Conservation (phyloP, 768 basidiomycete species). For the Mycena maculata region DNA sequence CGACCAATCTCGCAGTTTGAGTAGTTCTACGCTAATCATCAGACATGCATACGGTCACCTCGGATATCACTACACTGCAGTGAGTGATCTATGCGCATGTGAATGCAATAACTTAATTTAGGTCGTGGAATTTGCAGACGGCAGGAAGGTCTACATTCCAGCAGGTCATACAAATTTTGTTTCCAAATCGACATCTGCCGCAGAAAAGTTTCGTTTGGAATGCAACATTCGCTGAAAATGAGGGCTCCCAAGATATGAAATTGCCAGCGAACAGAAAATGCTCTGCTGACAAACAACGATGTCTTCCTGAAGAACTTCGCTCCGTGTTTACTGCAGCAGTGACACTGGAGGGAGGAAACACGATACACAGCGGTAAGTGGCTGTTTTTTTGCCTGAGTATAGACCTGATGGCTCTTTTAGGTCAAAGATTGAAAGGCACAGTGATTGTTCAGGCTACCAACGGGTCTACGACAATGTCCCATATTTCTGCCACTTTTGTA, state of each 20-base stretch:
- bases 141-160: neutral
- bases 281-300: neutral
- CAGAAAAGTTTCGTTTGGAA: conserved; percentile 1
- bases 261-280: neutral
- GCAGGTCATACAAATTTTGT: conserved; percentile 21
- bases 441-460: conserved; percentile 9
- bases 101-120: neutral
- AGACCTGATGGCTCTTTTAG: neutral
- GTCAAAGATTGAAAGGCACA: neutral
- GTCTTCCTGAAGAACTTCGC: no score
- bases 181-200: neutral
- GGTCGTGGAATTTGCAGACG: conserved; percentile 20
- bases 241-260: neutral
- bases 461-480: conserved; percentile 1
- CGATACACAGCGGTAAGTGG: no score
- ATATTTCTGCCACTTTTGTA: neutral
- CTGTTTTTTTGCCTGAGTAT: no score
- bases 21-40: neutral
- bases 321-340: no score
- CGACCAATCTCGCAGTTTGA: neutral
- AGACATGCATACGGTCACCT: neutral
- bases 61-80: conserved; percentile 23
- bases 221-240: conserved; percentile 3
- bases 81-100: neutral
- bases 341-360: no score